phyloP scores from a whole-genome alignment of 768 basidiomycete genomes.

The Boletellus emodensis region DNA sequence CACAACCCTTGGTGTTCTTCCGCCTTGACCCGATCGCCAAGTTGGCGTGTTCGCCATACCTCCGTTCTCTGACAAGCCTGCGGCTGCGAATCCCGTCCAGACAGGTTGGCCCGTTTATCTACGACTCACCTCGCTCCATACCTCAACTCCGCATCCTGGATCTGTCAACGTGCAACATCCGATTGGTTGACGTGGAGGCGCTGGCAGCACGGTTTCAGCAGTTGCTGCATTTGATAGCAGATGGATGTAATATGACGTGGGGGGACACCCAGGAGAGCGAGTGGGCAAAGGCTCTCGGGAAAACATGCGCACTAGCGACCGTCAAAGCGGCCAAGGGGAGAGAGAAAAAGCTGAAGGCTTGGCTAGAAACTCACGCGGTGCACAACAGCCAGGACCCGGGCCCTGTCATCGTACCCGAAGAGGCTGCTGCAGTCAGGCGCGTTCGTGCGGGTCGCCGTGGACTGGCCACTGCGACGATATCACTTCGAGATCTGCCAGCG shows the following conservation, averaged over 20 bases:
- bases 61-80: slow-evolving; percentile 47
- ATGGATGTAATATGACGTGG: slow-evolving; percentile 56
- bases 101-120: slow-evolving; percentile 45
- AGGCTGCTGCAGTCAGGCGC: slow-evolving; percentile 11
- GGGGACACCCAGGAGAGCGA: slow-evolving; percentile 48
- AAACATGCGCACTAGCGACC: slow-evolving; percentile 56
- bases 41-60: slow-evolving; percentile 43
- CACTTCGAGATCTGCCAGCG: slow-evolving; percentile 40
- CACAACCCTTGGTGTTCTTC: slow-evolving; percentile 88
- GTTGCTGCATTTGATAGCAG: slow-evolving; percentile 66
- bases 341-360: slow-evolving; percentile 57
- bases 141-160: slow-evolving; percentile 63
- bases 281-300: slow-evolving; percentile 56
- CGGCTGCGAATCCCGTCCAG: slow-evolving; percentile 71
- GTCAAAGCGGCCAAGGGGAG: slow-evolving; percentile 58
- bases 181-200: slow-evolving; percentile 49
- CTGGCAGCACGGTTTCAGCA: slow-evolving; percentile 47
- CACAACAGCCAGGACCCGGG: background rate
- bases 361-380: slow-evolving; percentile 39
- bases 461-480: slow-evolving; percentile 63
- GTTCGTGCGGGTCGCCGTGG: slow-evolving; percentile 51
- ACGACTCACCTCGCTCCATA: slow-evolving; percentile 25
- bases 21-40: slow-evolving; percentile 54
- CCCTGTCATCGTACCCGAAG: background rate
- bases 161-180: slow-evolving; percentile 64